Conservation (phyloP, 331 rosid species). For the Acacia concinna region DNA sequence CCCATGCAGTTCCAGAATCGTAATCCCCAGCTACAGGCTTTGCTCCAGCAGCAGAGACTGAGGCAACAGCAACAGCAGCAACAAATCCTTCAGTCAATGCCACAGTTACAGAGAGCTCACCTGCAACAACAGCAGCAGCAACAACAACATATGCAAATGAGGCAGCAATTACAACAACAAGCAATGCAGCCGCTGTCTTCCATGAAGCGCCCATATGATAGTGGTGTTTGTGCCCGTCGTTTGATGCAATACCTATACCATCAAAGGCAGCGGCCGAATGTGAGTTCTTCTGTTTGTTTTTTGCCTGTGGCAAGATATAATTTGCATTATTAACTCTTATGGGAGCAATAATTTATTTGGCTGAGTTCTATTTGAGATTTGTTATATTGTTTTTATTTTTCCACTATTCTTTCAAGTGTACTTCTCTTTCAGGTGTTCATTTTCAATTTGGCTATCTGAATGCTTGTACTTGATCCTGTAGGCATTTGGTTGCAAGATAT, state of each 20-base stretch:
- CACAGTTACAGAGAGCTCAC: conserved; percentile 79
- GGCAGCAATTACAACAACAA: conserved; percentile 53
- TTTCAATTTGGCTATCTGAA: not conserved
- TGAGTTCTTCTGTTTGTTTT: conserved; percentile 46
- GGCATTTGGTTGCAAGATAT: not conserved
- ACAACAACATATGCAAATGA: conserved; percentile 46
- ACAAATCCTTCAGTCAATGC: conserved; percentile 83
- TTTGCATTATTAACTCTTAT: not conserved
- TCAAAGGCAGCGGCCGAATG: conserved; percentile 84
- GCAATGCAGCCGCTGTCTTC: conserved; percentile 60
- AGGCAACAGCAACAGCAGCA: conserved; percentile 76
- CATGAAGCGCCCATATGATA: conserved; percentile 61
- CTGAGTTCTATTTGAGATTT: not conserved
- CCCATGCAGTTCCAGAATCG: conserved; percentile 73
- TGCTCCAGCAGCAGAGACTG: conserved; percentile 80
- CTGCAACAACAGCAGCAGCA: conserved; percentile 71
- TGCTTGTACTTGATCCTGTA: not conserved
- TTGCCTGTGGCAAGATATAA: conserved; percentile 13
- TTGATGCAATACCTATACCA: conserved; percentile 96
- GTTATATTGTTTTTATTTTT: not conserved
- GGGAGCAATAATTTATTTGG: not conserved
- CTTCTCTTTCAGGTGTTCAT: not conserved
- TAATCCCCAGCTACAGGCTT: conserved; percentile 71
- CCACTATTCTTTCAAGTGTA: not conserved
- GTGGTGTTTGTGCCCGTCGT: conserved; percentile 89